Evolutionary conservation across 305 asterid species (phyloP).

Genomic region (Plantago rigida): DNA sequence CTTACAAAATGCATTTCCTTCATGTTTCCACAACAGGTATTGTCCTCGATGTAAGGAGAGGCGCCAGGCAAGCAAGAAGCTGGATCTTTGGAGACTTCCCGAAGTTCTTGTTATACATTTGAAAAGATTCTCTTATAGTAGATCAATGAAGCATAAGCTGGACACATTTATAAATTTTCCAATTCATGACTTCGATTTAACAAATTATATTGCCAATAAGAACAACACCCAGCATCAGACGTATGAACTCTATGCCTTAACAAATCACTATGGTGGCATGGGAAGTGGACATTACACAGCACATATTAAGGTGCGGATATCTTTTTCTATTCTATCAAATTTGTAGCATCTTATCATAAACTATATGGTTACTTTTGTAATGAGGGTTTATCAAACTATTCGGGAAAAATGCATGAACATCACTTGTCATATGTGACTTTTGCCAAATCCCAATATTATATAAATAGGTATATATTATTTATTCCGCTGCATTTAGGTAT

Average conservation of each 20-base stretch:
- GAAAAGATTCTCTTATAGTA: slow-evolving; percentile 88
- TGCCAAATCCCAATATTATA: background rate
- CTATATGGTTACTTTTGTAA: too few species aligned
- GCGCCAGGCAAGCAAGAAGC: slow-evolving; percentile 96
- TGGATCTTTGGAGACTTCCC: slow-evolving; percentile 99
- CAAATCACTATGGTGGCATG: slow-evolving; percentile 94
- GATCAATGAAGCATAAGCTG: slow-evolving; percentile 95
- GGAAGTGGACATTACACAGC: slow-evolving; percentile 99
- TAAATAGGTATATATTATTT: background rate
- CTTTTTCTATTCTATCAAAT: slow-evolving; percentile 1
- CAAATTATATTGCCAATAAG: slow-evolving; percentile 83
- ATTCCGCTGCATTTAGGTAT: background rate
- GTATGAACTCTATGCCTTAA: slow-evolving; percentile 89
- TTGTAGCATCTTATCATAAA: background rate
- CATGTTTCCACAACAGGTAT: slow-evolving; percentile 45
- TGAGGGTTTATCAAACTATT: background rate
- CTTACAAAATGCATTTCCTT: slow-evolving; percentile 10
- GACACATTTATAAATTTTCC: slow-evolving; percentile 96
- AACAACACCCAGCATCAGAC: slow-evolving; percentile 67
- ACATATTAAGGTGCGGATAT: slow-evolving; percentile 60
- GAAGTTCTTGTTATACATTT: slow-evolving; percentile 94
- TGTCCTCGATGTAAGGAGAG: slow-evolving; percentile 98
- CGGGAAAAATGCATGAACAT: too few species aligned
- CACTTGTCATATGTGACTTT: background rate
- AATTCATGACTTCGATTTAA: slow-evolving; percentile 80